These are phyloP conservation scores for Handroanthus guayacan DNA, from an alignment of 257 asterid species.

Conservation along the genomic window DNA sequence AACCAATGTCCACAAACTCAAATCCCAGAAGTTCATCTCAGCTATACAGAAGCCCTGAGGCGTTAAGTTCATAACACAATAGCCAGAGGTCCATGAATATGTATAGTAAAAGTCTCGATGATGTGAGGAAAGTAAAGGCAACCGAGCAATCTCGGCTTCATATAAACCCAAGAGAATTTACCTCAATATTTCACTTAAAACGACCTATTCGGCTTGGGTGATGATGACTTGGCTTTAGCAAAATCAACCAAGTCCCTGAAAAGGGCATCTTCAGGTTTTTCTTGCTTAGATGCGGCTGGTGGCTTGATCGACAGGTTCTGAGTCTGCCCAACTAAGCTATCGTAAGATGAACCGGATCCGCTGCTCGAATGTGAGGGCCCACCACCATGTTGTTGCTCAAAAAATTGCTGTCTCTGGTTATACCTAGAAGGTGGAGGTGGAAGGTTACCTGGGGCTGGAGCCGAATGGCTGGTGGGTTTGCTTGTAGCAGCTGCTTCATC, in stretches of 20 bases:
- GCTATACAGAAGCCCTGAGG: slow-evolving; percentile 39
- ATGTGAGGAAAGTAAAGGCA: slow-evolving; percentile 31
- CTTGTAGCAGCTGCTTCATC: slow-evolving; percentile 49
- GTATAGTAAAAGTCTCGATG: slow-evolving; percentile 29
- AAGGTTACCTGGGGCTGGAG: slow-evolving; percentile 54
- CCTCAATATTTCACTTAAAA: slow-evolving; percentile 43
- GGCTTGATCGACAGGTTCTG: slow-evolving; percentile 77
- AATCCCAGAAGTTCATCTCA: slow-evolving; percentile 41
- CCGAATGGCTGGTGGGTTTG: slow-evolving; percentile 62
- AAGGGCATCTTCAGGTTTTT: slow-evolving; percentile 79
- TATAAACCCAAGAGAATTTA: slow-evolving; percentile 42
- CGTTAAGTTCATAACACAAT: slow-evolving; percentile 28
- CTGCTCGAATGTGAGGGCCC: slow-evolving; percentile 56
- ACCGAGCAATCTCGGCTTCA: slow-evolving; percentile 30
- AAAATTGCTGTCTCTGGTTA: slow-evolving; percentile 87
- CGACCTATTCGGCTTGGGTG: slow-evolving; percentile 78
- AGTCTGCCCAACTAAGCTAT: slow-evolving; percentile 73
- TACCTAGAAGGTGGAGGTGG: slow-evolving; percentile 85
- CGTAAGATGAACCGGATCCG: slow-evolving; percentile 73
- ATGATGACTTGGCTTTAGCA: slow-evolving; percentile 89
- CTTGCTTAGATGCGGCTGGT: slow-evolving; percentile 61
- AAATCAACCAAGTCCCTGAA: slow-evolving; percentile 91
- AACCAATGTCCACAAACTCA: slow-evolving; percentile 49
- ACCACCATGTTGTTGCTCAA: slow-evolving; percentile 61
- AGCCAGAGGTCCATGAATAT: slow-evolving; percentile 27